Evolutionary conservation across 1,139 yeast genomes (phyloP).

Genomic region (Saccharomycopsis hybrid): DNA sequence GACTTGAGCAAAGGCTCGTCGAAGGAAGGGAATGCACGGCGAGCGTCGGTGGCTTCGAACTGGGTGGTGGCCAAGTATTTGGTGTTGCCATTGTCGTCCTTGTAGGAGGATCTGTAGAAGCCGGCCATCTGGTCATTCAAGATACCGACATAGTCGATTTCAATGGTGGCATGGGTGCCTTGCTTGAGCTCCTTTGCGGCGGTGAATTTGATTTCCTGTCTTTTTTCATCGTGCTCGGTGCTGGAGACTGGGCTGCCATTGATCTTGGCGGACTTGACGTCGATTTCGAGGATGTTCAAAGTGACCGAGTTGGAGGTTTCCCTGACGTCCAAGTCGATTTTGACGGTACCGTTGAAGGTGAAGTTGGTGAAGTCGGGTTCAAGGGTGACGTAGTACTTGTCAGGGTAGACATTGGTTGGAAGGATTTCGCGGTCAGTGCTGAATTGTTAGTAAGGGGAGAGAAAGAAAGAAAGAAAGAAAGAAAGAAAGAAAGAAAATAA

Average conservation of each 20-base stretch:
- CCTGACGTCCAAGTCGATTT: constrained; percentile 57
- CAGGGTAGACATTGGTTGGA: constrained; percentile 66
- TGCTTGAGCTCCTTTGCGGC: constrained; percentile 43
- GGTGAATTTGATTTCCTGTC: constrained; percentile 59
- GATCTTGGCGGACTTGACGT: constrained; percentile 46
- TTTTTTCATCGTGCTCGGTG: constrained; percentile 37
- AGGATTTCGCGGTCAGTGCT: constrained; percentile 46
- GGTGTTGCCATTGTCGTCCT: constrained; percentile 39
- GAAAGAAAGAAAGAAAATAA: too few relatives aligned
- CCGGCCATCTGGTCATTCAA: constrained; percentile 82
- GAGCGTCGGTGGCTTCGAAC: constrained; percentile 84
- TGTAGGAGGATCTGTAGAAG: constrained; percentile 69
- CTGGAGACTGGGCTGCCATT: constrained; percentile 31
- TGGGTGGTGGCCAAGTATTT: constrained; percentile 75
- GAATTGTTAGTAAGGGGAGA: too few relatives aligned
- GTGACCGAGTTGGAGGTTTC: constrained; percentile 46
- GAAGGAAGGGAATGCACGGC: constrained; percentile 85
- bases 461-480: too few relatives aligned
- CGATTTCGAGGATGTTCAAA: constrained; percentile 60
- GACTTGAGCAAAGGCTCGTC: constrained; percentile 87
- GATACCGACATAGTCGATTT: constrained; percentile 57
- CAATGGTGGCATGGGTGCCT: constrained; percentile 40
- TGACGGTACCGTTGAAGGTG: constrained; percentile 61
- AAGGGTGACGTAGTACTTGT: constrained; percentile 60
- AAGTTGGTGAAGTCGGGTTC: constrained; percentile 70